A percentile compares a stretch with the other conserved stretches of the same genome.
Evolutionary conservation across 768 basidiomycete genomes (phyloP).

Genomic region (Gelatoporia subvermispora): DNA sequence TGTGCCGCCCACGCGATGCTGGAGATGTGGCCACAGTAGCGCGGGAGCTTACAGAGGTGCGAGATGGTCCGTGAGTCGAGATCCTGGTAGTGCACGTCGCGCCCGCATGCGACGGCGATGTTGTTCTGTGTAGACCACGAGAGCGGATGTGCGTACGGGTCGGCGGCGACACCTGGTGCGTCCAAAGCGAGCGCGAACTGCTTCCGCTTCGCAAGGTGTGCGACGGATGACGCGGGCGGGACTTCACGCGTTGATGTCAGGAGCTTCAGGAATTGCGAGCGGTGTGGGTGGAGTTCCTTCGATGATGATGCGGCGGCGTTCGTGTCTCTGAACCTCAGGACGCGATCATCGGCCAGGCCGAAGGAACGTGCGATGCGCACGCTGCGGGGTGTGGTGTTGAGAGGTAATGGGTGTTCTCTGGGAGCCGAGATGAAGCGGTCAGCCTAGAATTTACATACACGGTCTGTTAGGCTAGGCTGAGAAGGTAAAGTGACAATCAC

Average conservation of each 20-base stretch:
- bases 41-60: slow-evolving; percentile 40
- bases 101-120: slow-evolving; percentile 59
- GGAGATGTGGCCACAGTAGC: slow-evolving; percentile 34
- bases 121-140: slow-evolving; percentile 55
- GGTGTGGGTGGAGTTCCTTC: slow-evolving; percentile 43
- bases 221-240: slow-evolving; percentile 46
- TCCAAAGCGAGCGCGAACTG: slow-evolving; percentile 60
- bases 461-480: not conserved
- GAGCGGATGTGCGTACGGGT: slow-evolving; percentile 53
- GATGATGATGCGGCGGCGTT: slow-evolving; percentile 28
- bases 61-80: slow-evolving; percentile 49
- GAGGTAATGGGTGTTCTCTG: slow-evolving; percentile 45
- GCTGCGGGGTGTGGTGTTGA: slow-evolving; percentile 63
- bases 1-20: slow-evolving; percentile 49
- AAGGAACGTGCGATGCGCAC: slow-evolving; percentile 60
- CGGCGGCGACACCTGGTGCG: slow-evolving; percentile 53
- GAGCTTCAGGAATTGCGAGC: slow-evolving; percentile 48
- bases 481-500: not conserved
- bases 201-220: slow-evolving; percentile 48
- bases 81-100: slow-evolving; percentile 59
- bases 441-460: slow-evolving; percentile 30
- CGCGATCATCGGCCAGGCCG: slow-evolving; percentile 51
- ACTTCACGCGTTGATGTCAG: slow-evolving; percentile 30
- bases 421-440: slow-evolving; percentile 59
- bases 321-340: slow-evolving; percentile 48